phyloP scores from a whole-genome alignment of 179 eudicot species.

The Beta lomatogona region DNA sequence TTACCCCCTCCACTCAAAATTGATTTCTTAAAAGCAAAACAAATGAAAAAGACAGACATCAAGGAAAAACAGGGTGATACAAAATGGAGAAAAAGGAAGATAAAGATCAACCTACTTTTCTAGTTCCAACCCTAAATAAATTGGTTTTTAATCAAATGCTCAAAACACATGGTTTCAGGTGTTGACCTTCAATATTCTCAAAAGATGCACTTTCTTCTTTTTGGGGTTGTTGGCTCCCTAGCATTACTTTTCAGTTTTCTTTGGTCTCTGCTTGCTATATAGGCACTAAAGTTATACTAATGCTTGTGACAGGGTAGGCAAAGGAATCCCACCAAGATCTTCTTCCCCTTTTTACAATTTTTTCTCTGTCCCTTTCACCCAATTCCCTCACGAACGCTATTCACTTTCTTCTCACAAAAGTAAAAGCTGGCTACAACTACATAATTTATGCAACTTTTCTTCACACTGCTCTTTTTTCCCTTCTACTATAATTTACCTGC shows the following conservation, averaged over 20 bases:
- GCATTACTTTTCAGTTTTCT: neutral
- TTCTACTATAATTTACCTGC: neutral
- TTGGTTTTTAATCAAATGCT: neutral
- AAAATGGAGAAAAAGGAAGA: neutral
- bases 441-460: constrained; percentile 7
- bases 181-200: constrained; percentile 4
- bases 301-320: constrained; percentile 46
- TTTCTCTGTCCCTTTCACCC: constrained; percentile 40
- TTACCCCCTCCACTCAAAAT: neutral
- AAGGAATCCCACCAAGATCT: constrained; percentile 54
- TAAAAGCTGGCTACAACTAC: constrained; percentile 28
- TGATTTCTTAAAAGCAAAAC: neutral
- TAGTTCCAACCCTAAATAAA: neutral
- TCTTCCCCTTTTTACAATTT: constrained; percentile 25
- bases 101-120: neutral
- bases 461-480: neutral
- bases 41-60: neutral
- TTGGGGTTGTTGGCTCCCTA: neutral
- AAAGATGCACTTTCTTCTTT: neutral
- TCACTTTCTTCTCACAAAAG: constrained; percentile 20
- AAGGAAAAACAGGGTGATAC: neutral
- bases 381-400: constrained; percentile 20
- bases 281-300: constrained; percentile 6
- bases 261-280: neutral
- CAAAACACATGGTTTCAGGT: constrained; percentile 2